Conservation (phyloP, 306 rosid genomes). For the Lathyrus oleraceus region DNA sequence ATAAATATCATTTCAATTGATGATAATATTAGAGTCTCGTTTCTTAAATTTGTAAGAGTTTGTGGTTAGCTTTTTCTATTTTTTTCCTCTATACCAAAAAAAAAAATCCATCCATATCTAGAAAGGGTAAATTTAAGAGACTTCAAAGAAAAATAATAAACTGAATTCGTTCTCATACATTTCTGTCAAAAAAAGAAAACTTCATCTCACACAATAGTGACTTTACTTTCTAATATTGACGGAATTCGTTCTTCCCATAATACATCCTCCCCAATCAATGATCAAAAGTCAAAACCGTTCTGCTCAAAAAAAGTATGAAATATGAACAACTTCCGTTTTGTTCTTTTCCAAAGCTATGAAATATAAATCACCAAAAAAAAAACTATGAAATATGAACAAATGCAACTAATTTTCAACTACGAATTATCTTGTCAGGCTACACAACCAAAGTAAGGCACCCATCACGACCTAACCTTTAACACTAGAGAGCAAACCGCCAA, state of each 20-base stretch:
- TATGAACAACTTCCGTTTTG: conserved; percentile 40
- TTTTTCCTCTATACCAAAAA: too few species aligned
- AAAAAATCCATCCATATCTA: too few species aligned
- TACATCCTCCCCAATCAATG: conserved; percentile 31
- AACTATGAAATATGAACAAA: conserved; percentile 41
- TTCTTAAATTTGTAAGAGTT: too few species aligned
- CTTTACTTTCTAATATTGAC: conserved; percentile 20
- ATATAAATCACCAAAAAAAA: conserved; percentile 34
- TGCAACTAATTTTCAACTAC: conserved; percentile 44
- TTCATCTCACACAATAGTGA: background rate
- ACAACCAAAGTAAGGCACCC: conserved; percentile 48
- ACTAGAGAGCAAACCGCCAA: conserved; percentile 47
- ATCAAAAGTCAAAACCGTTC: conserved; percentile 34
- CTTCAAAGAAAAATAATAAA: too few species aligned
- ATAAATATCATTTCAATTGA: too few species aligned
- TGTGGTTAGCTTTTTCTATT: too few species aligned
- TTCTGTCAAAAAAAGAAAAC: too few species aligned
- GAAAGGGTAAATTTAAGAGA: too few species aligned
- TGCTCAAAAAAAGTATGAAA: conserved; percentile 21
- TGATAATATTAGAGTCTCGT: too few species aligned
- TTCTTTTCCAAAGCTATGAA: conserved; percentile 53
- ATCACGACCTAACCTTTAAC: conserved; percentile 33
- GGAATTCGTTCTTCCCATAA: conserved; percentile 26
- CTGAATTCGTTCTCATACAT: too few species aligned
- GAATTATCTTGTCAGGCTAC: conserved; percentile 40